A percentile compares a stretch with the other conserved stretches of the same genome.
Conservation (phyloP, 495 filamentous ascomycete genomes). For the Trichocladium uniseriatum region DNA sequence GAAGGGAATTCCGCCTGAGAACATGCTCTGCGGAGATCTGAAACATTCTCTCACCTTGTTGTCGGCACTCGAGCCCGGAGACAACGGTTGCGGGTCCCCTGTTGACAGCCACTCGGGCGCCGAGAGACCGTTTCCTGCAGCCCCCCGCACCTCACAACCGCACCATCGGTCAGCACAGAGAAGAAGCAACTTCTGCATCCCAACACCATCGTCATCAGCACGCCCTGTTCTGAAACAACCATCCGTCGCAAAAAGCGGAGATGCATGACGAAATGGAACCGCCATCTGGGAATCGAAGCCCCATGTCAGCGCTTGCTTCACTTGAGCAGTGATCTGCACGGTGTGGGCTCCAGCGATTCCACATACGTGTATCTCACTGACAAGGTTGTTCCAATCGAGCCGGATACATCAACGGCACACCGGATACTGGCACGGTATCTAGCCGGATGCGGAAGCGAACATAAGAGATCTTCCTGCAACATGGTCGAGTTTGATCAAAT, state of each 20-base stretch:
- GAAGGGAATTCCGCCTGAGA: background rate
- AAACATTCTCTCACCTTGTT: background rate
- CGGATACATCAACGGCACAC: conserved; percentile 1
- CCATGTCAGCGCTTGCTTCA: too few relatives aligned
- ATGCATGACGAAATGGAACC: background rate
- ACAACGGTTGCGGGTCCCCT: background rate
- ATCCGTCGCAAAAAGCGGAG: background rate
- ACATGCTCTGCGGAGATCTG: background rate
- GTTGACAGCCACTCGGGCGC: background rate
- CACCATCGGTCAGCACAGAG: background rate
- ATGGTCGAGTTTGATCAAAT: too few relatives aligned
- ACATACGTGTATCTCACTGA: too few relatives aligned
- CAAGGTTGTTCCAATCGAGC: too few relatives aligned
- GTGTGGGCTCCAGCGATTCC: too few relatives aligned
- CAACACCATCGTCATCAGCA: too few relatives aligned
- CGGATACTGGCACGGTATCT: background rate
- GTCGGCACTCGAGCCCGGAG: background rate
- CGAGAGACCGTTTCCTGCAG: background rate
- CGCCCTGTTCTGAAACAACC: background rate
- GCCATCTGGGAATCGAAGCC: too few relatives aligned
- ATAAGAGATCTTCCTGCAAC: too few relatives aligned
- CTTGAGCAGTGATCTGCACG: too few relatives aligned
- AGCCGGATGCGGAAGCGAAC: background rate
- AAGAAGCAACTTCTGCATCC: background rate
- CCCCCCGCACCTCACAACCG: background rate